Base-by-base conservation (phyloP, 768 basidiomycete genomes). In the Leccinum subgranulosum region DNA sequence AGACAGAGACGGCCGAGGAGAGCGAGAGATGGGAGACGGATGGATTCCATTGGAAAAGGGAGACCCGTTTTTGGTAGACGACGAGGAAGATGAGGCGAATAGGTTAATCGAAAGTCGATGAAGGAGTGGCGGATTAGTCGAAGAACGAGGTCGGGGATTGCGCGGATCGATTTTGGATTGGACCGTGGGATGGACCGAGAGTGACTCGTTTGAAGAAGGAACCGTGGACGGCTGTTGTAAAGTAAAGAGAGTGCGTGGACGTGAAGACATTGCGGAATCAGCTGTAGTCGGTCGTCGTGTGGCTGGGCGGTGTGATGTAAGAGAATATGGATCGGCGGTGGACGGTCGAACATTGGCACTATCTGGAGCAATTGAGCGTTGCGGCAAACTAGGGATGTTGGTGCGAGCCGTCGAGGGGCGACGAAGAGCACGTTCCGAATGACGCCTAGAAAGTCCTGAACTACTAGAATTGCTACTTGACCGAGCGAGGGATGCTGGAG, bases 51-150 rank as follows among this genome's bases (percentile, higher is more conserved):
- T 65, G 27, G 53, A 52, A 41, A 57, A 53, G 34, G 53, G 23
- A 12, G 53, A 33, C 1, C 51, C 63, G 14, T 49, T 55, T 55
- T 65, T 73, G 19, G 61, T 36, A 27, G 48, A 64, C 21, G 78
- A 70, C 12, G 78, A 69, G 27, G 78, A 73, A 15, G 78, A 73
- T 43, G 77, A 76, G 9, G 81, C 78, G 56, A 89, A 85, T 39
- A 88, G 71, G 62, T 83, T 85, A 60, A 88, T 72, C 9, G 88
- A 90, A 60, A 90, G 71, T 45, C 89, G 84, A 67, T 85, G 86
- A 39, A 90, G 68, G 52, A 89, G 73, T 19, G 87, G 85, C 4
- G 89, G 86, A 59, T 86, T 89, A 21, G 88, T 87, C 33, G 82
- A 73, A 39, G 80, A 74, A 46, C 80, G 78, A 49, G 75, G 76